phyloP scores from a whole-genome alignment of 2,329 filamentous ascomycete species.

The Elsinoe necatrix region DNA sequence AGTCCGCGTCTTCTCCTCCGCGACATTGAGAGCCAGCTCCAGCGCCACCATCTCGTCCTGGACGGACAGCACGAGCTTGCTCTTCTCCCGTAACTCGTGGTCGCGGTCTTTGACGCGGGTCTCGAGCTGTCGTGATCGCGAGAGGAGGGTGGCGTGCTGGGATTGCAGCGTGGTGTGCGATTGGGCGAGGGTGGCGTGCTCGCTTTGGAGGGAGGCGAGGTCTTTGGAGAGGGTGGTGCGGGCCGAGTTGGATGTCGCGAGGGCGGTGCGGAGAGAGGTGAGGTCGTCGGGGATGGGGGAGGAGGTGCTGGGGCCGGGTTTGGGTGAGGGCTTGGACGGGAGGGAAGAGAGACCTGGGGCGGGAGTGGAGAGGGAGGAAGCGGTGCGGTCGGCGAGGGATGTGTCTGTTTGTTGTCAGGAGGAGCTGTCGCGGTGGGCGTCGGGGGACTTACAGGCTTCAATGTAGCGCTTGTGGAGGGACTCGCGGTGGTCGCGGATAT shows the following conservation, averaged over 20 bases:
- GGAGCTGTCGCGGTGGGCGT: neutral
- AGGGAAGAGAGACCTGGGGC: constrained; percentile 22
- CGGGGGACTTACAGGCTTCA: constrained; percentile 58
- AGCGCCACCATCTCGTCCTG: constrained; percentile 89
- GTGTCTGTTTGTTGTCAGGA: constrained; percentile 31
- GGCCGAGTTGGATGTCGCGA: constrained; percentile 13
- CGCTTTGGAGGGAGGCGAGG: constrained; percentile 41
- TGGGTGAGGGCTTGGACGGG: constrained; percentile 18
- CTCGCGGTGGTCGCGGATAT: constrained; percentile 62
- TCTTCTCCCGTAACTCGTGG: constrained; percentile 77
- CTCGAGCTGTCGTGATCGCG: constrained; percentile 53
- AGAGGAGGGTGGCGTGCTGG: constrained; percentile 54
- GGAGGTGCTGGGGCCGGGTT: constrained; percentile 12
- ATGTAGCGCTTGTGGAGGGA: constrained; percentile 60
- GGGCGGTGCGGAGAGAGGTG: constrained; percentile 36
- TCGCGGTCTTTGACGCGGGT: constrained; percentile 69
- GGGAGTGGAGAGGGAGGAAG: constrained; percentile 25
- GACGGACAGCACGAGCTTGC: constrained; percentile 73
- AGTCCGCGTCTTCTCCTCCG: constrained; percentile 63
- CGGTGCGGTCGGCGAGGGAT: constrained; percentile 38
- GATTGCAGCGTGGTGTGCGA: constrained; percentile 68
- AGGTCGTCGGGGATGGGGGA: constrained; percentile 20
- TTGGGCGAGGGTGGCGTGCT: constrained; percentile 42
- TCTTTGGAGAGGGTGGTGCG: constrained; percentile 20
- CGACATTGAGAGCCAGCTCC: constrained; percentile 79